Conservation (phyloP, 23 red algal species). For the Cyanidioschyzon merolae region DNA sequence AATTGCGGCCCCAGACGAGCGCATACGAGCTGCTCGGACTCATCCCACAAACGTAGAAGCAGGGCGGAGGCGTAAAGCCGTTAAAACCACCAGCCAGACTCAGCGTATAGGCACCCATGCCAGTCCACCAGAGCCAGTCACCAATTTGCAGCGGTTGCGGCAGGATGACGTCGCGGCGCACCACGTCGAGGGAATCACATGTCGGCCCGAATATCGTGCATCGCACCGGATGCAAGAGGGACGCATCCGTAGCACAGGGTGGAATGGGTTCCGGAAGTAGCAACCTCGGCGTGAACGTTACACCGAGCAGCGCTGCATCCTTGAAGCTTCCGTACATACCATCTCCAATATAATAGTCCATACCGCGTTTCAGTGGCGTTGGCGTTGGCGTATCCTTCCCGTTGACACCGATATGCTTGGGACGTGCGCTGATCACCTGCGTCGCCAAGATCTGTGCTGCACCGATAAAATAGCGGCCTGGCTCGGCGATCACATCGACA, state of each 20-base stretch:
- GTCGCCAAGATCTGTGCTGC: slow-evolving; percentile 40
- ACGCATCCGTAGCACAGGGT: background rate
- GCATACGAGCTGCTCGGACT: slow-evolving; percentile 9
- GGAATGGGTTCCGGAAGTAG: background rate
- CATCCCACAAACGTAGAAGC: slow-evolving; percentile 21
- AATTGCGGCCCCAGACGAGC: slow-evolving; percentile 15
- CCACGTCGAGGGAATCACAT: slow-evolving; percentile 51
- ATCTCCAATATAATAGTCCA: slow-evolving; percentile 49
- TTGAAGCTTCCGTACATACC: slow-evolving; percentile 79
- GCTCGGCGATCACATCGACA: slow-evolving; percentile 74
- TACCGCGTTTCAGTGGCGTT: background rate
- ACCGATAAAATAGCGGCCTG: slow-evolving; percentile 60
- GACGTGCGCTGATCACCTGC: slow-evolving; percentile 35
- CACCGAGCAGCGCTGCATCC: slow-evolving; percentile 39
- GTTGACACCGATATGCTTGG: background rate
- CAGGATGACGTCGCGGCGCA: slow-evolving; percentile 39
- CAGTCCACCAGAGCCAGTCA: slow-evolving; percentile 71
- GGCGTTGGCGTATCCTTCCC: background rate
- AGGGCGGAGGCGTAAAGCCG: slow-evolving; percentile 17
- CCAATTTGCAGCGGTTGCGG: slow-evolving; percentile 37
- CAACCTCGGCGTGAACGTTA: slow-evolving; percentile 28
- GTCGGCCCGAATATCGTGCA: slow-evolving; percentile 62
- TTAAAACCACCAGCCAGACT: slow-evolving; percentile 35
- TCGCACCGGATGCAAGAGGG: background rate
- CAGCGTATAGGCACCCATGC: slow-evolving; percentile 78